Base-by-base conservation (phyloP, 768 basidiomycete genomes). In the Phaeotremella skinneri region DNA sequence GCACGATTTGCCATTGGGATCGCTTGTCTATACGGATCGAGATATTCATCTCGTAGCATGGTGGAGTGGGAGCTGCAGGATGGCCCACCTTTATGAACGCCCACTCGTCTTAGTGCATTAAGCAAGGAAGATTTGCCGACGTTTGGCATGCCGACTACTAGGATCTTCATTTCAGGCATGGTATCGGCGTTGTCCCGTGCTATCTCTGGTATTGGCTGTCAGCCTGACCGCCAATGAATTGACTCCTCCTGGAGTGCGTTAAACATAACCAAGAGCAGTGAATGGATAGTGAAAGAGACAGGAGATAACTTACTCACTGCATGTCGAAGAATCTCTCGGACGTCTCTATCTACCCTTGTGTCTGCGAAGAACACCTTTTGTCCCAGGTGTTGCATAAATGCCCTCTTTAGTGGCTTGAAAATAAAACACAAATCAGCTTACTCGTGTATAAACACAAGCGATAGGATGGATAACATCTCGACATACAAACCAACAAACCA, bases 61-160 rank as follows among this genome's bases (percentile, higher is more conserved):
- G 43, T 13, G 7, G 50, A 56, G 49, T 55, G 29, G 26, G 47
- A 47, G 26, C 49, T 48, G 25, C 61, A 26, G 41, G 16, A 27
- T 14, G 54, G 83, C 86, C 74, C 76, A 93, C 92, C 87, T 73
- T 91, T 91, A 68, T 83, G 81, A 45, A 94, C 89, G 11, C 94
- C 94, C 71, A 85, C 86, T 69, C 84, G 86, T 42, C 94, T 84
- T 52, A 99, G 79, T 43, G 90, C 88, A 76, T 98, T 98, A 76
- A 99, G 92, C 58, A 98, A 73, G 69, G 86, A 89, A 56, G 90
- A 93, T 79, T 98, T 98, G 14, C 94, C 94, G 47, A 98, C 94
- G 76, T 98, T 98, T 0, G 94, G 94, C 78, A 91, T 94, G 1
- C 94, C 94, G 3, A 97, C 89, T 17, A 98, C 89, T 2, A 97